Evolutionary conservation across 176 grass and related monocot species (phyloP), one percentile per base, ranked within the genome.

Genomic region (Melocanna baccifera): DNA sequence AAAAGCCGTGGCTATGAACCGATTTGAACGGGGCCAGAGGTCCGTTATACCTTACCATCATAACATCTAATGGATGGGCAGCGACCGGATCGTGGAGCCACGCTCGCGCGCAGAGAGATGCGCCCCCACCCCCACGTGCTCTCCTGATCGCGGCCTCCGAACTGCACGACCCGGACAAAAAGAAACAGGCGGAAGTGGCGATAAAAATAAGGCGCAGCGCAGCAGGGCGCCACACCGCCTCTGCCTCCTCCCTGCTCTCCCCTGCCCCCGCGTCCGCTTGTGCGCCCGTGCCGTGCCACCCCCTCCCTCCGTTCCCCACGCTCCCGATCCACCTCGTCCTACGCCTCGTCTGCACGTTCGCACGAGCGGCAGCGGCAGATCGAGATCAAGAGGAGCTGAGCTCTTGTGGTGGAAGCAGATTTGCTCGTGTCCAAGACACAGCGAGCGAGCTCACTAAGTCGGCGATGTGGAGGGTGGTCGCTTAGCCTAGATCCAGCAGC

Each of bases 141-240:
- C 48, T 18, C 66, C 87, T 67, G 67, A 45, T 34, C 71, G 71
- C 69, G 53, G 50, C 52, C 80, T 34, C 75, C 75, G 10, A 59
- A 12, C 81, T 43, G 69, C 52, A 51, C 83, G 79, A 86, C 50
- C 73, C 25, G 84, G 88, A 83, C 89, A 91, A 87, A 83, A 87
- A 75, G 69, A 87, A 87, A 79, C 51, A 80, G 69, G 62, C 80
- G 12, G 20, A n/a, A 69, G 47, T 75, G 74, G 85, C 80, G 75
- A 80, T 87, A 84, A 90, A 90, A 90, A 87, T 83, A 83, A 87
- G 47, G 18, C 23, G 56, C 71, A 45, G 85, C 26, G 39, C 19
- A 5, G 47, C 90, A 83, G 46, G 65, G 36, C 86, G 69, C 78
- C 82, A 59, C 85, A 53, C 81, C 65, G 37, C 80, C 51, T 42